Conservation (phyloP, 148 eudicot species). For the Camellia sinensis region DNA sequence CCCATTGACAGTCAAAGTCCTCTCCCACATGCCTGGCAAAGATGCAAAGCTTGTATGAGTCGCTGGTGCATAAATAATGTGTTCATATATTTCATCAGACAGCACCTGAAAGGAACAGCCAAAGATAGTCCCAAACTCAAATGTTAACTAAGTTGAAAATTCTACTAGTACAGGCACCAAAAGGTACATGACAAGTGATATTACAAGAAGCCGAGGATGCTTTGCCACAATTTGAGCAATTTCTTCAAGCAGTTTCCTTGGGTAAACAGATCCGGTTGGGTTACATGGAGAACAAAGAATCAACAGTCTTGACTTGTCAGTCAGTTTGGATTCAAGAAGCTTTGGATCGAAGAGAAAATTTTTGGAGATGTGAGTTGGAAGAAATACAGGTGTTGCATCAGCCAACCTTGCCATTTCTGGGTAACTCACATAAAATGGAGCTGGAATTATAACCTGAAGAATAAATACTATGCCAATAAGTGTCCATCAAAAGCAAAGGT, state of each 20-base stretch:
- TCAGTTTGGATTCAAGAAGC: constrained; percentile 74
- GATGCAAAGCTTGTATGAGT: constrained; percentile 98
- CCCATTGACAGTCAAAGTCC: constrained; percentile 94
- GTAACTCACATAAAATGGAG: constrained; percentile 95
- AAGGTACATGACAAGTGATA: background rate
- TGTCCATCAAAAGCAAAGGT: background rate
- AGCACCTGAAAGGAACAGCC: constrained; percentile 52
- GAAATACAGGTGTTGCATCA: constrained; percentile 89
- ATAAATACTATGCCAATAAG: constrained; percentile 11
- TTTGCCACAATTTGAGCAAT: constrained; percentile 76
- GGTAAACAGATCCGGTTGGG: constrained; percentile 94
- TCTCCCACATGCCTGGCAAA: constrained; percentile 98
- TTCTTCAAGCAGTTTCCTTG: constrained; percentile 69
- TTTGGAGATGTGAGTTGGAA: constrained; percentile 66
- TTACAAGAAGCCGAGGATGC: constrained; percentile 89
- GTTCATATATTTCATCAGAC: constrained; percentile 96
- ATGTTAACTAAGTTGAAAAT: constrained; percentile 2
- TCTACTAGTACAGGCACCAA: background rate
- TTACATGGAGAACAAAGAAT: constrained; percentile 94
- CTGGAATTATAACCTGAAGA: constrained; percentile 82
- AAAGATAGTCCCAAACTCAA: constrained; percentile 1
- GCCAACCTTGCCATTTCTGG: constrained; percentile 97
- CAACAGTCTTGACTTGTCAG: constrained; percentile 79
- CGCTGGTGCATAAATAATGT: constrained; percentile 90
- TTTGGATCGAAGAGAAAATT: constrained; percentile 84